Conservation (phyloP, 1,139 yeast species). For the Blastobotrys malaysiensis region DNA sequence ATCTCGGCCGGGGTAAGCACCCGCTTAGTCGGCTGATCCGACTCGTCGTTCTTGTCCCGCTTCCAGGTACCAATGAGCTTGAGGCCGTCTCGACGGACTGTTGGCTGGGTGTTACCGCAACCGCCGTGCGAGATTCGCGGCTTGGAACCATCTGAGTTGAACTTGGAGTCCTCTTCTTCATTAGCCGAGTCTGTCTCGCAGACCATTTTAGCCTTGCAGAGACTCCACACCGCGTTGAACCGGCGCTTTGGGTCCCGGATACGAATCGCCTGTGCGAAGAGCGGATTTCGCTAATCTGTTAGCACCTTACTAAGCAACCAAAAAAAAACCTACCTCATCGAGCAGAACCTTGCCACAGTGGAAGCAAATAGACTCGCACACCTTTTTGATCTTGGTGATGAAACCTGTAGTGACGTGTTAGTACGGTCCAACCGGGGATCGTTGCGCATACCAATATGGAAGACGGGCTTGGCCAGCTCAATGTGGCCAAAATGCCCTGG, state of each 20-base stretch:
- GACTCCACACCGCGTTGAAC: conserved; percentile 92
- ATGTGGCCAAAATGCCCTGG: conserved; percentile 99
- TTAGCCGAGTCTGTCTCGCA: conserved; percentile 85
- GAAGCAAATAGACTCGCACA: conserved; percentile 95
- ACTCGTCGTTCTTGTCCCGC: conserved; percentile 75
- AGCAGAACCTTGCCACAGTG: conserved; percentile 92
- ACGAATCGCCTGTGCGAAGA: conserved; percentile 82
- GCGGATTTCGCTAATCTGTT: conserved; percentile 58
- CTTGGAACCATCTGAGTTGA: conserved; percentile 35
- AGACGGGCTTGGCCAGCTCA: conserved; percentile 95
- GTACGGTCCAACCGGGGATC: background rate
- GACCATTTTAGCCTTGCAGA: conserved; percentile 86
- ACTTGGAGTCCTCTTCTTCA: conserved; percentile 43
- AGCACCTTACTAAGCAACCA: too few relatives aligned
- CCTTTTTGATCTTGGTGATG: conserved; percentile 87
- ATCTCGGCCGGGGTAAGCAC: conserved; percentile 84
- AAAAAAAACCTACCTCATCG: too few relatives aligned
- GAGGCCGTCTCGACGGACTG: conserved; percentile 91
- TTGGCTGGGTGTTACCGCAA: conserved; percentile 96
- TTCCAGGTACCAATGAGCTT: conserved; percentile 98
- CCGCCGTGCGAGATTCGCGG: conserved; percentile 75
- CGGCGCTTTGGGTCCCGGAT: conserved; percentile 93
- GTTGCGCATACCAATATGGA: conserved; percentile 65
- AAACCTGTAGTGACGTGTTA: conserved; percentile 39
- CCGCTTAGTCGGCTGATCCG: conserved; percentile 90